A percentile compares a stretch with the other conserved stretches of the same genome.
phyloP scores from a whole-genome alignment of 2,329 filamentous ascomycete species.

The Sodiomyces alkalinus region DNA sequence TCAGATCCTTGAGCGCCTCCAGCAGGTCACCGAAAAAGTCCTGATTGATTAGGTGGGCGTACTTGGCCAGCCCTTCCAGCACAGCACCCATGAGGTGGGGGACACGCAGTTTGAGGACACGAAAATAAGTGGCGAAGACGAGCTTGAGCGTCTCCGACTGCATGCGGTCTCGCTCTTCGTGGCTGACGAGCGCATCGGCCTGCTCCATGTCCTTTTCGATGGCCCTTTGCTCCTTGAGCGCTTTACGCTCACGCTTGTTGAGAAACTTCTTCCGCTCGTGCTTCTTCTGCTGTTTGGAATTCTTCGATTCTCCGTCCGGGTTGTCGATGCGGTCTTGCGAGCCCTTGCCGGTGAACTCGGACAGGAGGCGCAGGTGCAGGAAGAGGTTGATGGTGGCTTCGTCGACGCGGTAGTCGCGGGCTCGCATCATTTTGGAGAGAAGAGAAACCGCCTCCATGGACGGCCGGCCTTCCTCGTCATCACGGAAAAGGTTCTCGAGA shows the following conservation, averaged over 20 bases:
- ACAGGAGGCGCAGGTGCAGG: constrained; percentile 72
- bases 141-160: constrained; percentile 92
- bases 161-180: constrained; percentile 86
- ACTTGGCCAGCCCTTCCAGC: constrained; percentile 83
- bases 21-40: constrained; percentile 96
- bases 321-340: constrained; percentile 61
- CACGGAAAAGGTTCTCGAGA: constrained; percentile 65
- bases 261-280: constrained; percentile 73
- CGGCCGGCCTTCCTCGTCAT: constrained; percentile 80
- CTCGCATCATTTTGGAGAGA: constrained; percentile 90
- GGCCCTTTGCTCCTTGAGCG: constrained; percentile 68
- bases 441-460: constrained; percentile 76
- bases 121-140: constrained; percentile 90
- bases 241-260: constrained; percentile 76
- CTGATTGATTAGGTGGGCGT: constrained; percentile 94
- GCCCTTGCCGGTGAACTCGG: constrained; percentile 73
- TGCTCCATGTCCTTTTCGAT: constrained; percentile 88
- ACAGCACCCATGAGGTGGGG: constrained; percentile 92
- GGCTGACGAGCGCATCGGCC: constrained; percentile 77
- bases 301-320: constrained; percentile 14
- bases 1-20: constrained; percentile 86
- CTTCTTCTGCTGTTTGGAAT: constrained; percentile 34
- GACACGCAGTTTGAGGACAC: constrained; percentile 71
- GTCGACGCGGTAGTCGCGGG: constrained; percentile 65
- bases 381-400: constrained; percentile 84